These are phyloP conservation scores for Coffea eugenioides DNA, from an alignment of 257 asterid genomes.

Conservation along the genomic window DNA sequence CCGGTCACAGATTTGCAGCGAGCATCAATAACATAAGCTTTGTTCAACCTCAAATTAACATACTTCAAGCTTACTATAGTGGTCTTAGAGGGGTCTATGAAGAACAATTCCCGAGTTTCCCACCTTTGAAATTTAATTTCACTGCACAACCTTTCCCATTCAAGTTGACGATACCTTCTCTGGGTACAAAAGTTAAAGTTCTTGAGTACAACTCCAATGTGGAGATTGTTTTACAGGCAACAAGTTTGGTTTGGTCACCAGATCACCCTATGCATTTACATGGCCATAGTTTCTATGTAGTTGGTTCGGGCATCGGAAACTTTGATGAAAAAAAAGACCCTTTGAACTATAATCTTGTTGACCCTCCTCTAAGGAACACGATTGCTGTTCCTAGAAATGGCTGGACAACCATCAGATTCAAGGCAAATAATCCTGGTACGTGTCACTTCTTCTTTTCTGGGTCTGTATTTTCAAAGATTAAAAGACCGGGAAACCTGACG, in stretches of 20 bases:
- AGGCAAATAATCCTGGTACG: constrained; percentile 69
- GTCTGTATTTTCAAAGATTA: too few relatives aligned
- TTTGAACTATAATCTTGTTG: constrained; percentile 52
- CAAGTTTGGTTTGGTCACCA: constrained; percentile 42
- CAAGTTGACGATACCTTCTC: not conserved
- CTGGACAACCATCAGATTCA: constrained; percentile 66
- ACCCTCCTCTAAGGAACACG: constrained; percentile 56
- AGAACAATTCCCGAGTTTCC: constrained; percentile 39
- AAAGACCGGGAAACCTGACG: too few relatives aligned
- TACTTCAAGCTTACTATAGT: constrained; percentile 64
- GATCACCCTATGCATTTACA: constrained; percentile 88
- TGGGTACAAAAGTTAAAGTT: constrained; percentile 33
- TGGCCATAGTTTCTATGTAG: constrained; percentile 59
- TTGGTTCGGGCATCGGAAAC: constrained; percentile 71
- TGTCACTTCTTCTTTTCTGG: not conserved
- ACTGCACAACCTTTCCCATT: constrained; percentile 16
- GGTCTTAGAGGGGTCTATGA: constrained; percentile 37
- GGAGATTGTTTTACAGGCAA: constrained; percentile 62
- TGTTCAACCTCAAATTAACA: constrained; percentile 31
- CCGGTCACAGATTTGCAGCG: constrained; percentile 16
- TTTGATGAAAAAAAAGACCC: constrained; percentile 43
- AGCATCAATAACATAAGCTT: constrained; percentile 66
- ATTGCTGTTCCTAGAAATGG: constrained; percentile 54
- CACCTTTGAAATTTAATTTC: constrained; percentile 30
- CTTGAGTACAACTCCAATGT: constrained; percentile 32